Base-by-base conservation (phyloP, 163 green algal genomes). In the Chlorella variabilis region DNA sequence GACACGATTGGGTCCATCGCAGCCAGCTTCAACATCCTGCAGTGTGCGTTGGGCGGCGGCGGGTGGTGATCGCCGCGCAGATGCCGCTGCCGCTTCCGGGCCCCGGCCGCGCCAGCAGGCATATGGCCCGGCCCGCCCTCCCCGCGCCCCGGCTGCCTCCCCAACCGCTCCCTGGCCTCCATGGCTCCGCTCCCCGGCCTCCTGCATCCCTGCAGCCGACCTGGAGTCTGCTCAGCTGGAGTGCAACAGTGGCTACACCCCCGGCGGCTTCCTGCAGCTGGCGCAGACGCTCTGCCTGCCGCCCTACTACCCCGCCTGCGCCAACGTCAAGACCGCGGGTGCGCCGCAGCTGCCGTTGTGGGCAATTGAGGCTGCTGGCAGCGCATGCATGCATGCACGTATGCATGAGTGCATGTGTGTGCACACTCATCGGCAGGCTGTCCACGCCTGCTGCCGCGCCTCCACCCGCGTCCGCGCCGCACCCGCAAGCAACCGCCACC, bases 281-380 rank as follows among this genome's bases (percentile, higher is more conserved):
- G 31, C 25, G 21, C 73, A 80, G 73, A 69, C 31, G 18, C 65
- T 80, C 54, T 80, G 73, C 56, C 73, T 80, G 73, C 73, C 73
- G 1, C 56, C 73, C n/a, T 71, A 33, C 25, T 80, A 71, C 36
- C 25, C 62, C 15, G 73, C 73, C 27, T 80, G 73, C 73, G 13
- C 21, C 27, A 45, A 71, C 13, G 73, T 80, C 23, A 23, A 27
- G n/a, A 38, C 49, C 0, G 49, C 71, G 11, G 71, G 71, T 78
- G 71, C n/a, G 71, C 4, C 15, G 11, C 15, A 21, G 29, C 61
- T 15, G 61, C 61, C n/a, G 41, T 31, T n/a, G n/a, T n/a, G n/a
- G n/a, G n/a, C n/a, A n/a, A n/a, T n/a, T n/a, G n/a, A n/a, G n/a
- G n/a, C n/a, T n/a, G n/a, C n/a, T n/a, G n/a, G n/a, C n/a, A n/a